A percentile compares a stretch with the other conserved stretches of the same genome.
These are phyloP conservation scores for Linum tenue DNA, from an alignment of 345 rosid genomes.

Conservation along the genomic window DNA sequence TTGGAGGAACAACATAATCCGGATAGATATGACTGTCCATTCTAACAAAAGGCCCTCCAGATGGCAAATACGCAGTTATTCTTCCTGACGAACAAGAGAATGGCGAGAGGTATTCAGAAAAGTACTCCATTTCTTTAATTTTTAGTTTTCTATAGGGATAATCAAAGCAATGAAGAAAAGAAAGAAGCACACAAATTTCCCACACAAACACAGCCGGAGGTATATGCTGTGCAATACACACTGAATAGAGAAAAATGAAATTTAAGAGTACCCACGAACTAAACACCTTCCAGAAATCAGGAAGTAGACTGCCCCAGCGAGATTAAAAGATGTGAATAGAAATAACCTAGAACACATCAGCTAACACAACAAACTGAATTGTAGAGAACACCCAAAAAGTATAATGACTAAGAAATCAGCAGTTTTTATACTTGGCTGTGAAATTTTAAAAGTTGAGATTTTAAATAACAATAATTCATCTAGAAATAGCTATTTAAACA, in stretches of 20 bases:
- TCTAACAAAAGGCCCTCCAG: constrained; percentile 99
- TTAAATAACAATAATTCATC: not conserved
- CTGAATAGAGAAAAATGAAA: not conserved
- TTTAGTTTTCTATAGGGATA: not conserved
- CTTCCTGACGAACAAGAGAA: constrained; percentile 47
- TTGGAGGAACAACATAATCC: constrained; percentile 95
- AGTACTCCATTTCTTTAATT: not conserved
- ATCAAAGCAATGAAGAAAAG: not conserved
- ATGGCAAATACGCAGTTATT: constrained; percentile 88
- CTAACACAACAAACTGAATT: not conserved
- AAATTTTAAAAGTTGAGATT: no score
- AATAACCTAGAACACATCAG: not conserved
- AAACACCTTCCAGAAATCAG: not conserved
- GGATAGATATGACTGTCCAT: constrained; percentile 99
- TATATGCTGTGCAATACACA: not conserved
- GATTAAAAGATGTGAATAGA: not conserved
- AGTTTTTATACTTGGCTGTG: not conserved
- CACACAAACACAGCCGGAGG: not conserved
- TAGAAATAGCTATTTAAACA: no score
- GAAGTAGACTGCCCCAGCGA: not conserved
- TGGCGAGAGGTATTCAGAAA: not conserved
- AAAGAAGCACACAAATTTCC: not conserved
- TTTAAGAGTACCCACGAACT: not conserved
- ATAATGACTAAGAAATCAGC: not conserved
- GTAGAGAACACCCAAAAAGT: not conserved